phyloP scores from a whole-genome alignment of 768 basidiomycete genomes.

The Glaciozyma antarctica region DNA sequence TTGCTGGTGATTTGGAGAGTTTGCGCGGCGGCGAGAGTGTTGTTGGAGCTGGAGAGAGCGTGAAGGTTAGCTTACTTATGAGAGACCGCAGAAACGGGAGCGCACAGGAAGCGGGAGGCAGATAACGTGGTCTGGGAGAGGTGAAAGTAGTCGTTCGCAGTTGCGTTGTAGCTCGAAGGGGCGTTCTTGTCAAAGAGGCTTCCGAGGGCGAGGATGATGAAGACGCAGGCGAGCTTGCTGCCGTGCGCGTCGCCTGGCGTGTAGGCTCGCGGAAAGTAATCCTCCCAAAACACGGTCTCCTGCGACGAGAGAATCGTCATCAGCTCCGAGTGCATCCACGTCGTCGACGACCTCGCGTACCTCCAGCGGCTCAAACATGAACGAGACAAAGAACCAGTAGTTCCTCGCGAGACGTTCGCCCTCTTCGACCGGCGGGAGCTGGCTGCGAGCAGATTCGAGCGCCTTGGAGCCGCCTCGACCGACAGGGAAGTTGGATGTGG shows the following conservation, averaged over 20 bases:
- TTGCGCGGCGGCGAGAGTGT: slow-evolving; percentile 52
- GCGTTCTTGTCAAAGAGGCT: slow-evolving; percentile 51
- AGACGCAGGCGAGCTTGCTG: slow-evolving; percentile 56
- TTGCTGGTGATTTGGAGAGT: slow-evolving; percentile 35
- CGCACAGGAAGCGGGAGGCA: slow-evolving; percentile 41
- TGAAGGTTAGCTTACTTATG: slow-evolving; percentile 39
- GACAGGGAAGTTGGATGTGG: slow-evolving; percentile 6
- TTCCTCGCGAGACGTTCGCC: slow-evolving; percentile 4
- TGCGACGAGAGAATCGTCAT: neutral
- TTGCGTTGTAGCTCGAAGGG: slow-evolving; percentile 45
- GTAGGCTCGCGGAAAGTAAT: slow-evolving; percentile 9
- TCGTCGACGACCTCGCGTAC: neutral
- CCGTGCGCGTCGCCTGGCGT: slow-evolving; percentile 28
- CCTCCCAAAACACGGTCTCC: neutral
- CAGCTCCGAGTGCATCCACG: neutral
- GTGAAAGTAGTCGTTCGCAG: slow-evolving; percentile 50
- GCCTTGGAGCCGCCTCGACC: neutral
- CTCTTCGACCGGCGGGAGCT: slow-evolving; percentile 6
- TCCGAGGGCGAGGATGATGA: slow-evolving; percentile 58
- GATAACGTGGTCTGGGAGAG: slow-evolving; percentile 11
- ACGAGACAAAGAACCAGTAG: slow-evolving; percentile 5
- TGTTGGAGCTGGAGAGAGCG: slow-evolving; percentile 12
- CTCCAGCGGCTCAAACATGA: neutral
- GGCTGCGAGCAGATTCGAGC: neutral
- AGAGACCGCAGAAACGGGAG: slow-evolving; percentile 50